Conservation (phyloP, 78 protist genomes). For the Emiliania huxleyi region DNA sequence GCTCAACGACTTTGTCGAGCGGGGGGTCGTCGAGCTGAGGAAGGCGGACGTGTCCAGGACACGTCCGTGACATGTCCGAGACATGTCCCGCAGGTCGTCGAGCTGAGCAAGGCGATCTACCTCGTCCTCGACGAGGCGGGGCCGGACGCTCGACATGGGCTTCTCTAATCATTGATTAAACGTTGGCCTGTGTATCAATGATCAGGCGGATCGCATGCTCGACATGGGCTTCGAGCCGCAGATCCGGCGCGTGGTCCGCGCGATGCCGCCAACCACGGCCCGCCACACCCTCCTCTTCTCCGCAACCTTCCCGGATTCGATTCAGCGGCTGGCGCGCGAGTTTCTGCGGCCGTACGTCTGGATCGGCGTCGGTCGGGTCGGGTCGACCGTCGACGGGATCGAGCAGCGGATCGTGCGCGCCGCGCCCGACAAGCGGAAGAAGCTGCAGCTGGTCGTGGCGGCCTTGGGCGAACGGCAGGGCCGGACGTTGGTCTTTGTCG, state of each 20-base stretch:
- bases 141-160: conserved; percentile 33
- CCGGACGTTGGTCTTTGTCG: conserved; percentile 68
- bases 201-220: conserved; percentile 68
- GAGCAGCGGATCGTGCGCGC: conserved; percentile 65
- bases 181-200: no score
- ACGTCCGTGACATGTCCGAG: no score
- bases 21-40: conserved; percentile 49
- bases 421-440: neutral
- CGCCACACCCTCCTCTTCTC: conserved; percentile 95
- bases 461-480: conserved; percentile 78
- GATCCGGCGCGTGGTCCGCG: neutral
- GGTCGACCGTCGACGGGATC: conserved; percentile 89
- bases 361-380: conserved; percentile 94
- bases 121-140: neutral
- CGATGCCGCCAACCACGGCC: conserved; percentile 72
- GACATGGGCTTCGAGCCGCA: conserved; percentile 65
- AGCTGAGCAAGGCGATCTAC: neutral
- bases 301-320: conserved; percentile 98
- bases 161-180: no score
- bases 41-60: conserved; percentile 94
- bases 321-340: conserved; percentile 75
- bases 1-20: conserved; percentile 82
- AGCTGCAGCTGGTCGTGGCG: neutral
- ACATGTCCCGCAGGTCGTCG: conserved; percentile 24
- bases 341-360: conserved; percentile 83